Evolutionary conservation across 306 rosid genomes (phyloP).

Genomic region (Sphenostylis stenocarpa): DNA sequence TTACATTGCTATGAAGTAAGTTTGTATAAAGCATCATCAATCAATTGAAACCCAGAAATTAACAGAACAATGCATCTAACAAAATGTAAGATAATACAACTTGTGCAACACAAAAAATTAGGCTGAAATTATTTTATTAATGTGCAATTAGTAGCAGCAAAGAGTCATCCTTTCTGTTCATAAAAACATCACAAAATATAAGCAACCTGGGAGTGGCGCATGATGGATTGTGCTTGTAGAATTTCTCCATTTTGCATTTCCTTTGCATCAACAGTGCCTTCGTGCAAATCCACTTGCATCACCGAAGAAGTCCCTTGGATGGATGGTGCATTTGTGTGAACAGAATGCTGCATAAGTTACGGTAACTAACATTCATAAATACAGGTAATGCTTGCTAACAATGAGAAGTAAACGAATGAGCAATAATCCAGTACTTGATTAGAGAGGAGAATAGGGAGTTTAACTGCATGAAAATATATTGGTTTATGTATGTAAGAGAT

Average conservation of each 20-base stretch:
- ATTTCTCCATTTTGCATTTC: conserved; percentile 52
- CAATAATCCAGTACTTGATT: not conserved
- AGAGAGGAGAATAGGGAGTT: not conserved
- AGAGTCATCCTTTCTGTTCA: conserved; percentile 6
- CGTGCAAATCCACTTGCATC: conserved; percentile 58
- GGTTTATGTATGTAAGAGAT: not conserved
- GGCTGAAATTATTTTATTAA: not conserved
- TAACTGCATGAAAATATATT: not conserved
- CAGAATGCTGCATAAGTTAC: conserved; percentile 41
- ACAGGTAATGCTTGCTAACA: not conserved
- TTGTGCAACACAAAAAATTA: not conserved
- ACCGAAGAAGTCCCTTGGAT: conserved; percentile 45
- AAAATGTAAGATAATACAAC: not conserved
- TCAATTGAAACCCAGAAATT: conserved; percentile 11
- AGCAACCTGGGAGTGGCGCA: conserved; percentile 60
- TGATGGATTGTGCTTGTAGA: conserved; percentile 56
- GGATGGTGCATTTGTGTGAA: conserved; percentile 36
- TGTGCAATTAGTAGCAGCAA: not conserved
- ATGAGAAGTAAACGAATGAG: not conserved
- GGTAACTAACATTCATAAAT: conserved; percentile 17
- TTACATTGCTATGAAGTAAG: conserved; percentile 31
- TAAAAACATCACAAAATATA: conserved; percentile 6
- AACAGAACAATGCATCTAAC: not conserved
- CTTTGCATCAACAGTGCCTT: conserved; percentile 24
- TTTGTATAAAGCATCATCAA: conserved; percentile 7